A percentile compares a stretch with the other conserved stretches of the same genome.
Conservation (phyloP, 352 stramenopile species). For the Phytopythium helicoides region DNA sequence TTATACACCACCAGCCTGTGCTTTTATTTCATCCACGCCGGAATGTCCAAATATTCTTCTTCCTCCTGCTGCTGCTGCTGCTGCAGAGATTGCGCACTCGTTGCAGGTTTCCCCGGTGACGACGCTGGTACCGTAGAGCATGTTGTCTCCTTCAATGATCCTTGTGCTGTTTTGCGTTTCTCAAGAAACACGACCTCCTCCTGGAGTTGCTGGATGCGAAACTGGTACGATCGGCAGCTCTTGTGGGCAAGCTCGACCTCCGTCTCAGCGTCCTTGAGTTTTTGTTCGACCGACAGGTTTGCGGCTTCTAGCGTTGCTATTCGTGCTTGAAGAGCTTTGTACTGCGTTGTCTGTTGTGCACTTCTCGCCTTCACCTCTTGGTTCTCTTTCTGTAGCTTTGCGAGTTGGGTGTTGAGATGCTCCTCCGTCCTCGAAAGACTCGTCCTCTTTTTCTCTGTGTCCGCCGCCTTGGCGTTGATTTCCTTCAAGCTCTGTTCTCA, state of each 20-base stretch:
- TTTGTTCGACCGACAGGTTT: constrained; percentile 25
- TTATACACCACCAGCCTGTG: not conserved
- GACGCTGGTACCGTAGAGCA: no score
- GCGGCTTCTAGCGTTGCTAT: constrained; percentile 33
- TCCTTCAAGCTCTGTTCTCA: constrained; percentile 38
- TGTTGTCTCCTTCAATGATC: not conserved
- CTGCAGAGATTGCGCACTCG: not conserved
- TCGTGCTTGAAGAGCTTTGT: constrained; percentile 48
- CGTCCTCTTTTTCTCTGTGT: constrained; percentile 39
- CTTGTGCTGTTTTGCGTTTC: constrained; percentile 33
- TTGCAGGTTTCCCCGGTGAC: not conserved
- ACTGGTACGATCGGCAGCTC: constrained; percentile 50
- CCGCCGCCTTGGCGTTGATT: constrained; percentile 24
- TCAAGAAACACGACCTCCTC: constrained; percentile 64
- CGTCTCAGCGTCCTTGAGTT: constrained; percentile 30
- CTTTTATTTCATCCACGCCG: constrained; percentile 4
- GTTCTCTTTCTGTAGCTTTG: constrained; percentile 48
- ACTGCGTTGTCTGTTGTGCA: constrained; percentile 34
- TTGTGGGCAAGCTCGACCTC: constrained; percentile 54
- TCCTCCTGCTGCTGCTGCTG: not conserved
- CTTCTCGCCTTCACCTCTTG: constrained; percentile 47
- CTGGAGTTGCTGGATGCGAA: constrained; percentile 65
- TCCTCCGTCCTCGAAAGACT: constrained; percentile 33
- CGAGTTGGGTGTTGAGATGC: constrained; percentile 37
- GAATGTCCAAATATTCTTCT: not conserved